Evolutionary conservation across 192 early-diverging fungal genomes (phyloP).

Genomic region (Coemansia biformis): DNA sequence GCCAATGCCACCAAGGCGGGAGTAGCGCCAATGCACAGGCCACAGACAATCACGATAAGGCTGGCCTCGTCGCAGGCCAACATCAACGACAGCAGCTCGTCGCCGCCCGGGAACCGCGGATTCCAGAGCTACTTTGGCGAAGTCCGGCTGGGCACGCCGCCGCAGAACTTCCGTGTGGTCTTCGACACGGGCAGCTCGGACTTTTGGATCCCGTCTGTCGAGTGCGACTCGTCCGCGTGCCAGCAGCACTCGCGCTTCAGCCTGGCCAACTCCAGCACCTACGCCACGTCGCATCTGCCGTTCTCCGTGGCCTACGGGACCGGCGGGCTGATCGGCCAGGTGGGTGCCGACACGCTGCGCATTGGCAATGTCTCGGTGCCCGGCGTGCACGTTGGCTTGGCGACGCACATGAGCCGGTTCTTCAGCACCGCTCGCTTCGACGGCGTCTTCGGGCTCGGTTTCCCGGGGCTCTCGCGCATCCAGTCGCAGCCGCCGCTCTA

Average conservation of each 20-base stretch:
- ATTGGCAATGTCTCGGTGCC: slow-evolving; percentile 45
- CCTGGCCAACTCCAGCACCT: slow-evolving; percentile 40
- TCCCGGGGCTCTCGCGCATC: slow-evolving; percentile 44
- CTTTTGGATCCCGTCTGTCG: slow-evolving; percentile 54
- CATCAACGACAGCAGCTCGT: slow-evolving; percentile 24
- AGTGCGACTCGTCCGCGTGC: slow-evolving; percentile 50
- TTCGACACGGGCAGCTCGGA: slow-evolving; percentile 60
- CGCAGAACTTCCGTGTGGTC: slow-evolving; percentile 54
- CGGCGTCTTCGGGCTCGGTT: slow-evolving; percentile 57
- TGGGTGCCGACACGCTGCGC: slow-evolving; percentile 45
- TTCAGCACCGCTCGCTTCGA: slow-evolving; percentile 52
- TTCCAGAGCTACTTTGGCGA: slow-evolving; percentile 48
- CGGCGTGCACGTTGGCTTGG: slow-evolving; percentile 47
- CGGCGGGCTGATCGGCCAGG: slow-evolving; percentile 51
- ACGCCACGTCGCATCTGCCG: slow-evolving; percentile 31
- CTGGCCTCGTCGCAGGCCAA: slow-evolving; percentile 37
- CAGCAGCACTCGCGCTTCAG: slow-evolving; percentile 46
- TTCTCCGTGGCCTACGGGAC: slow-evolving; percentile 53
- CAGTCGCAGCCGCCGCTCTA: slow-evolving; percentile 43
- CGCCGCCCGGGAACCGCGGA: slow-evolving; percentile 34
- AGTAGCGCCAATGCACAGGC: background rate
- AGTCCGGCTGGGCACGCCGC: slow-evolving; percentile 51
- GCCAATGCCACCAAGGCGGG: no score
- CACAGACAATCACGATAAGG: slow-evolving; percentile 22
- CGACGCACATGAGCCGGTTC: slow-evolving; percentile 48